A percentile compares a stretch with the other conserved stretches of the same genome.
phyloP scores from a whole-genome alignment of 2,329 filamentous ascomycete genomes.

The Colletotrichum chlorophyti region DNA sequence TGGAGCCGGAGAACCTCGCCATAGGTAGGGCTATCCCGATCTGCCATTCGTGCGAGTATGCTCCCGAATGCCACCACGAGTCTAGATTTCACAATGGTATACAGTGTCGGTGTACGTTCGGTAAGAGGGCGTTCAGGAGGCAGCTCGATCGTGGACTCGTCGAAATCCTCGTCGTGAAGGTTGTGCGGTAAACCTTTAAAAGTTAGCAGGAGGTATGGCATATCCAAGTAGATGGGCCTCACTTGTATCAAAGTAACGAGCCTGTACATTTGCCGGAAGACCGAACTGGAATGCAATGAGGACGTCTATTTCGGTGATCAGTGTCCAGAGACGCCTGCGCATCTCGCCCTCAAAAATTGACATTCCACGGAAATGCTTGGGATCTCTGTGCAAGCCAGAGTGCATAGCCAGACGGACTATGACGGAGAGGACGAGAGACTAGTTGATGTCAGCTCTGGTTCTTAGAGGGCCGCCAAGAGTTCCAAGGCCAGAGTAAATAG shows the following conservation, averaged over 20 bases:
- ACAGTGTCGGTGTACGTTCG: slow-evolving; percentile 36
- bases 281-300: slow-evolving; percentile 52
- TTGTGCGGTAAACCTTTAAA: slow-evolving; percentile 45
- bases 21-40: slow-evolving; percentile 36
- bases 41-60: slow-evolving; percentile 29
- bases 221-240: not conserved
- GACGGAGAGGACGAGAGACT: slow-evolving; percentile 40
- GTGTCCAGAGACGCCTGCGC: slow-evolving; percentile 50
- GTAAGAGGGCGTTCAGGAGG: slow-evolving; percentile 41
- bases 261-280: slow-evolving; percentile 48
- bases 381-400: slow-evolving; percentile 52
- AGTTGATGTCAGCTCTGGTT: not conserved
- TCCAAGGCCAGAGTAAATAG: not conserved
- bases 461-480: not conserved
- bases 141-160: slow-evolving; percentile 38
- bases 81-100: slow-evolving; percentile 34
- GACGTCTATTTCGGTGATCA: slow-evolving; percentile 47
- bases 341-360: slow-evolving; percentile 51
- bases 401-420: slow-evolving; percentile 43
- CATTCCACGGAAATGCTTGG: slow-evolving; percentile 46
- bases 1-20: slow-evolving; percentile 44
- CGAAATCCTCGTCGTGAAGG: slow-evolving; percentile 50
- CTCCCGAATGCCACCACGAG: slow-evolving; percentile 34
- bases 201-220: not conserved
- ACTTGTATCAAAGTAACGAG: slow-evolving; percentile 47